A percentile compares a stretch with the other conserved stretches of the same genome.
These are phyloP conservation scores for Paratinospora sagittata DNA, from an alignment of 164 flowering plant genomes.

Conservation along the genomic window DNA sequence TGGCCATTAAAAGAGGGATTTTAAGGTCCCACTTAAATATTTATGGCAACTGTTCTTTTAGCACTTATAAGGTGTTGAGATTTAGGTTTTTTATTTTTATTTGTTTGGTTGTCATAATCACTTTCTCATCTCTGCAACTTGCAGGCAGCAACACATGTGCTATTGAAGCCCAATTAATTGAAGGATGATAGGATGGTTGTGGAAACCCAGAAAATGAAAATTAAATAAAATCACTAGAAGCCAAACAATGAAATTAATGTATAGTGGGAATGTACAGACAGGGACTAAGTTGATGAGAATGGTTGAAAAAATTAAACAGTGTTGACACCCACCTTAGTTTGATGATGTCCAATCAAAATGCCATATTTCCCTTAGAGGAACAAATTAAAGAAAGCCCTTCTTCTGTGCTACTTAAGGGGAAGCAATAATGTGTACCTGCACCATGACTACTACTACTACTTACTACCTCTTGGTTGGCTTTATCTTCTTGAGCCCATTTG, in stretches of 20 bases:
- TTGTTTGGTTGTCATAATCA: too few species aligned
- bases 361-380: neutral
- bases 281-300: neutral
- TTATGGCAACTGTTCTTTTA: neutral
- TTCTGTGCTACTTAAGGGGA: neutral
- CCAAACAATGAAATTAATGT: neutral
- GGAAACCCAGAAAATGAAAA: neutral
- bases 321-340: neutral
- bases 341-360: neutral
- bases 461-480: too few species aligned
- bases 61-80: neutral
- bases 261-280: neutral
- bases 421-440: slow-evolving; percentile 1
- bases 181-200: too few species aligned
- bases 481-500: slow-evolving; percentile 1
- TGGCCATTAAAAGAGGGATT: neutral
- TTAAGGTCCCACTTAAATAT: neutral
- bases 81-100: too few species aligned
- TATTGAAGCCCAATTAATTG: neutral
- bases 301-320: neutral
- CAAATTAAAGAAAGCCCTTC: neutral
- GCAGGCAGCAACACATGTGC: neutral
- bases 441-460: neutral
- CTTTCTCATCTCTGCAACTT: neutral
- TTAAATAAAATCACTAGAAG: neutral